Evolutionary conservation across 2,329 filamentous ascomycete genomes (phyloP), one percentile per base, ranked within the genome.

Genomic region (Colletotrichum musae): DNA sequence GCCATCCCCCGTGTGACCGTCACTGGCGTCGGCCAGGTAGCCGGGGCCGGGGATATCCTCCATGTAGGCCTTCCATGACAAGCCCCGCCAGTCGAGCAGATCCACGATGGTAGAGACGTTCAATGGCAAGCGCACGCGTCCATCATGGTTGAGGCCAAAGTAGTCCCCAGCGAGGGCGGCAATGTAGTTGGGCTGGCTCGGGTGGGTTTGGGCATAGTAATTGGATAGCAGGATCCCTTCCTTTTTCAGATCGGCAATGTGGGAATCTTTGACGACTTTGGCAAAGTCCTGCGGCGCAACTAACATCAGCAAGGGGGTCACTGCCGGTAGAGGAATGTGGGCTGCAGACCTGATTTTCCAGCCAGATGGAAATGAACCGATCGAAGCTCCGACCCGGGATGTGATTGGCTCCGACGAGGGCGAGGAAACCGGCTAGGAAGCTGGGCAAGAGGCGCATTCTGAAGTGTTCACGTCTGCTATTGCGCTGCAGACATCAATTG

Each of bases 91-190:
- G 43, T 80, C 79, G 13, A 80, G 74, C 18, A 80, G 69, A 73
- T 80, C 79, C 7, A 80, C 76, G 39, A 80, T 67, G 13, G 78
- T 80, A 10, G 76, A 77, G 2, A 80, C 76, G 72, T 80, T 80
- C 3, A 84, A 83, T 1, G 85, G 84, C 1, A 86, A 77, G 48
- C 80, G 78, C 6, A 85, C 77, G 45, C 79, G 77, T 9, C 79
- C 79, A 73, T 86, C 84, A 70, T 86, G 80, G 71, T 87, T 78
- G 43, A 85, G 70, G 2, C 85, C 84, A 70, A 85, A 86, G 73
- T 84, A 85, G 72, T 86, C 83, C 13, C 83, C 84, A 6, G 74
- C 82, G 6, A 85, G 77, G 41, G 83, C 81, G 6, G 83, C 83
- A 12, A 86, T 74, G 64, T 85, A 86, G 72, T 85, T 86, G 6